These are phyloP conservation scores for Russula olivacea DNA, from an alignment of 768 basidiomycete species.

Conservation along the genomic window DNA sequence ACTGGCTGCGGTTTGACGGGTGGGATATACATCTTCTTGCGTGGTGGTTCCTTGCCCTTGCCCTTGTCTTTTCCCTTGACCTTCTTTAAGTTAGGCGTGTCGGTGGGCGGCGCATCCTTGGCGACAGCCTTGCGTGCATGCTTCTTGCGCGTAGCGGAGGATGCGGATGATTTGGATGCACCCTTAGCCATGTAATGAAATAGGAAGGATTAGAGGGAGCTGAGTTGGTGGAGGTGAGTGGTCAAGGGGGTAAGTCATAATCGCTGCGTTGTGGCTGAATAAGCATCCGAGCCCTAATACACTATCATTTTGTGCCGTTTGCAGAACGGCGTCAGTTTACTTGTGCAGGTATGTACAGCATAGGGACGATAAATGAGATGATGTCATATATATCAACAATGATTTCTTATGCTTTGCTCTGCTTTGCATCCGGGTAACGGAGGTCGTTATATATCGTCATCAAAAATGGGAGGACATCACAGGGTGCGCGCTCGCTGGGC, in stretches of 20 bases:
- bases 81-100: slow-evolving; percentile 36
- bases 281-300: slow-evolving; percentile 6
- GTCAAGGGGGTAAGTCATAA: not conserved
- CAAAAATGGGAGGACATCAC: not conserved
- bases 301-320: not conserved
- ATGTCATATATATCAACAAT: slow-evolving; percentile 5
- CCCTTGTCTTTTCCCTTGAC: slow-evolving; percentile 49
- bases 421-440: not conserved
- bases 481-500: not conserved
- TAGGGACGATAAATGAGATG: slow-evolving; percentile 2
- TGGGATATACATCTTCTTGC: slow-evolving; percentile 80
- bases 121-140: slow-evolving; percentile 69
- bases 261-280: slow-evolving; percentile 6
- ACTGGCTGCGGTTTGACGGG: slow-evolving; percentile 73
- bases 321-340: not conserved
- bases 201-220: not conserved
- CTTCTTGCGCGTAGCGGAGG: slow-evolving; percentile 87
- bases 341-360: slow-evolving; percentile 9
- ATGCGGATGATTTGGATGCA: slow-evolving; percentile 65
- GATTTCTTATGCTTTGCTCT: not conserved
- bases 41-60: slow-evolving; percentile 57
- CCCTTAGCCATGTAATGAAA: slow-evolving; percentile 39
- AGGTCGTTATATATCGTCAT: not conserved
- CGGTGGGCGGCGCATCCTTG: slow-evolving; percentile 28
- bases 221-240: not conserved